A percentile compares a stretch with the other conserved stretches of the same genome.
Conservation (phyloP, 805 yeast genomes). For the Metschnikowia drakensbergensis region DNA sequence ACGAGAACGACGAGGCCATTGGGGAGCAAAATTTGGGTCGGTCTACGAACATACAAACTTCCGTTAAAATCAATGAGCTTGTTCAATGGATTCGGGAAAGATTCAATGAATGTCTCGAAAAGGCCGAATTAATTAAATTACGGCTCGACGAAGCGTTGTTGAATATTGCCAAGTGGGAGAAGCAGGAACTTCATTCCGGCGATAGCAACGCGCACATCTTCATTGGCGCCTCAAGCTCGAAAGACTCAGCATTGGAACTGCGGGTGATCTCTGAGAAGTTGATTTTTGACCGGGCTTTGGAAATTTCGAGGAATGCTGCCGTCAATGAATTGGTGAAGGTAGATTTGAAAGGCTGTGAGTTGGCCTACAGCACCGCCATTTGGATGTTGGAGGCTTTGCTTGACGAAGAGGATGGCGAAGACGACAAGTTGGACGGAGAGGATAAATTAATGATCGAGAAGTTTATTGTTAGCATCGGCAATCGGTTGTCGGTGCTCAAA, state of each 20-base stretch:
- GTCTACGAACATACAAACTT: constrained; percentile 20
- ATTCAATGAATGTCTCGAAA: constrained; percentile 84
- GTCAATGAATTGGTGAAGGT: constrained; percentile 76
- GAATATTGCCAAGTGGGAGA: constrained; percentile 19
- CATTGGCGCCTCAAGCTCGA: constrained; percentile 10
- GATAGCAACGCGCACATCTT: constrained; percentile 7
- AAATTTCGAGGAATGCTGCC: constrained; percentile 89
- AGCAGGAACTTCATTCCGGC: not conserved
- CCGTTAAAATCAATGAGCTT: constrained; percentile 52
- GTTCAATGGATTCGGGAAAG: constrained; percentile 91
- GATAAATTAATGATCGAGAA: constrained; percentile 74
- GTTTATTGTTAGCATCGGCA: constrained; percentile 79
- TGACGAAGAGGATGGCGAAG: constrained; percentile 39
- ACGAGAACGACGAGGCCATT: constrained; percentile 13
- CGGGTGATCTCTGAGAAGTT: constrained; percentile 71
- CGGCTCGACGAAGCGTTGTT: constrained; percentile 51
- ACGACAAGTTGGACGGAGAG: constrained; percentile 57
- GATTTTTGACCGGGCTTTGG: constrained; percentile 89
- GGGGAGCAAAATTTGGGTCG: constrained; percentile 11
- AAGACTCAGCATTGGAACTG: constrained; percentile 2
- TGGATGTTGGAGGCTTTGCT: constrained; percentile 93
- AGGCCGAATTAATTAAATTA: constrained; percentile 73
- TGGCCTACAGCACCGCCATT: constrained; percentile 83
- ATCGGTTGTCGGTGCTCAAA: constrained; percentile 68
- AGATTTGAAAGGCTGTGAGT: constrained; percentile 73